Evolutionary conservation across 345 rosid genomes (phyloP), one percentile per base, ranked within the genome.

Genomic region (Ailanthus altissimus): DNA sequence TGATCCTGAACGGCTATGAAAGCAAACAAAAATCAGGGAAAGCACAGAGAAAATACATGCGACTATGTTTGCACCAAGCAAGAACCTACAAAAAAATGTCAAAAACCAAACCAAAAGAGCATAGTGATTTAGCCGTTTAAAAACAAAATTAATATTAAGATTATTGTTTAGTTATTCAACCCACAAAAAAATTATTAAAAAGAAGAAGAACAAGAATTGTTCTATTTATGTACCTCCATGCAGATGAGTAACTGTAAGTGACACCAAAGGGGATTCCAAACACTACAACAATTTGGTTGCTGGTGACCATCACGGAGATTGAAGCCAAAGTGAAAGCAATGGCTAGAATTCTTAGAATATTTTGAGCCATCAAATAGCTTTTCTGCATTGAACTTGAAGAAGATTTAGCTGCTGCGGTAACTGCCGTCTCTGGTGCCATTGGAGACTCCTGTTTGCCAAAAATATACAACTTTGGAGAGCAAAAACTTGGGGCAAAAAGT

Each of bases 11-110:
- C 84, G 85, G 69, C 75, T 69, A 16, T 72, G 21, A 49, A 70
- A 2, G 72, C 76, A 81, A 65, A 84, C 81, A 40, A 60, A 77
- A 38, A 81, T n/a, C 77, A 85, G 54, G 6, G 92, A 91, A 28
- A 86, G 62, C n/a, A 79, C 28, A 16, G 91, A 85, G 78, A 80
- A 84, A 26, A 46, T 84, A 49, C 85, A 76, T 18, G 81, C 88
- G 3, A 58, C 73, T 10, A 81, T 70, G 54, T 91, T 79, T 54
- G 74, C 82, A 28, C 71, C 90, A 70, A 88, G 51, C 85, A 86
- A 74, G 61, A 87, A 89, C 89, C 93, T 89, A 86, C 38, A 79
- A 65, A 45, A 58, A 3, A 61, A 18, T 20, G 8, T n/a, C n/a
- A n/a, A n/a, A 56, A 75, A 38, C 28, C 56, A 79, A 14, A 0